phyloP scores from a whole-genome alignment of 208 protist species.

The Wallacemonas sp. region DNA sequence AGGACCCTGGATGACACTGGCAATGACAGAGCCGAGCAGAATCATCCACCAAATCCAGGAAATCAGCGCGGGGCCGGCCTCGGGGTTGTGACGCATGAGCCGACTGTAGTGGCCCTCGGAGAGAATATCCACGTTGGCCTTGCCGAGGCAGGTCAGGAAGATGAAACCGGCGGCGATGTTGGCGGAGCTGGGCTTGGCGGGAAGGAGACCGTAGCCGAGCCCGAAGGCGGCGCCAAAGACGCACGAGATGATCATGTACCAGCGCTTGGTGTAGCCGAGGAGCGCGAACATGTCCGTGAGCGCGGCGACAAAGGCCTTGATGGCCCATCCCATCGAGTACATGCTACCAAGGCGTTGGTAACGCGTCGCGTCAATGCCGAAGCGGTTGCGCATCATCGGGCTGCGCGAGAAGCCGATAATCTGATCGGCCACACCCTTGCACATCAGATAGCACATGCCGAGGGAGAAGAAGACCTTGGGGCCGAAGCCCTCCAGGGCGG shows the following conservation, averaged over 20 bases:
- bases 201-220: conserved; percentile 49
- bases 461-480: conserved; percentile 35
- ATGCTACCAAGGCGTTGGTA: conserved; percentile 58
- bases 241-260: conserved; percentile 58
- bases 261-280: conserved; percentile 76
- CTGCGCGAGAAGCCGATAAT: conserved; percentile 36
- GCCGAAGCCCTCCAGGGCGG: conserved; percentile 34
- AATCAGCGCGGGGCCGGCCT: conserved; percentile 52
- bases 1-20: conserved; percentile 49
- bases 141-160: conserved; percentile 56
- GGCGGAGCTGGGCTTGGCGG: conserved; percentile 35
- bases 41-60: conserved; percentile 72
- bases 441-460: conserved; percentile 32
- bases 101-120: conserved; percentile 81
- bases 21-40: conserved; percentile 50
- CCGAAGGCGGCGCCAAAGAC: conserved; percentile 40
- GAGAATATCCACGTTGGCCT: conserved; percentile 78
- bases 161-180: conserved; percentile 40
- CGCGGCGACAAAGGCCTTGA: conserved; percentile 64
- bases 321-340: conserved; percentile 51
- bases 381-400: conserved; percentile 56
- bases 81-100: conserved; percentile 56
- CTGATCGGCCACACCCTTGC: conserved; percentile 38
- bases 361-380: conserved; percentile 28
- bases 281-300: conserved; percentile 66